phyloP scores from a whole-genome alignment of 1,284 basidiomycete genomes.

The Paramarasmius palmivorus region DNA sequence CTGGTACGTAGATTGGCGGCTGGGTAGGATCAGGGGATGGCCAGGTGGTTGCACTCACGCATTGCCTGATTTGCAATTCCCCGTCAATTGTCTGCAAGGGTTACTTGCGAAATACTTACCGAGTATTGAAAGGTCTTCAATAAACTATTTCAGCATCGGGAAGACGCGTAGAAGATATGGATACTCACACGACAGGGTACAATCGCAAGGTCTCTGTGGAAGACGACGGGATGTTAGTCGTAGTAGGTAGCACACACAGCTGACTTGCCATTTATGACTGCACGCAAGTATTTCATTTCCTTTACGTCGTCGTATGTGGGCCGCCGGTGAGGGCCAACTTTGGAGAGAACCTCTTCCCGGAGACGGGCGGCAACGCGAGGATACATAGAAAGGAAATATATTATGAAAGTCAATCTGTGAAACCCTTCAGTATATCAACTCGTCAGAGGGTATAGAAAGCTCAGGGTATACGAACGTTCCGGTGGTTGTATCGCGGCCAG shows the following conservation, averaged over 20 bases:
- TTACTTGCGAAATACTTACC: background rate
- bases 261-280: constrained; percentile 42
- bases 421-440: no score
- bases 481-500: constrained; percentile 50
- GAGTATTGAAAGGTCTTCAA: background rate
- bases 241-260: background rate
- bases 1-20: constrained; percentile 33
- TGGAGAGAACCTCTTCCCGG: constrained; percentile 45
- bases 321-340: constrained; percentile 28
- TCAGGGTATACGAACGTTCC: constrained; percentile 38
- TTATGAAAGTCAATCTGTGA: constrained; percentile 50
- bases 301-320: constrained; percentile 44
- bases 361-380: constrained; percentile 43
- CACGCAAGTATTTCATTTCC: constrained; percentile 44
- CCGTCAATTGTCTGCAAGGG: background rate
- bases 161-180: background rate
- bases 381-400: constrained; percentile 53
- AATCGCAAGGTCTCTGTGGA: constrained; percentile 27
- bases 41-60: constrained; percentile 25
- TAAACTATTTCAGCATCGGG: background rate
- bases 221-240: background rate
- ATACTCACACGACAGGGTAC: constrained; percentile 28
- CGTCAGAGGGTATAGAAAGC: background rate
- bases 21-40: constrained; percentile 28
- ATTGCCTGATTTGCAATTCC: constrained; percentile 17